Base-by-base conservation (phyloP, 2,329 filamentous ascomycete genomes). In the Chaetomiaceae sp. region DNA sequence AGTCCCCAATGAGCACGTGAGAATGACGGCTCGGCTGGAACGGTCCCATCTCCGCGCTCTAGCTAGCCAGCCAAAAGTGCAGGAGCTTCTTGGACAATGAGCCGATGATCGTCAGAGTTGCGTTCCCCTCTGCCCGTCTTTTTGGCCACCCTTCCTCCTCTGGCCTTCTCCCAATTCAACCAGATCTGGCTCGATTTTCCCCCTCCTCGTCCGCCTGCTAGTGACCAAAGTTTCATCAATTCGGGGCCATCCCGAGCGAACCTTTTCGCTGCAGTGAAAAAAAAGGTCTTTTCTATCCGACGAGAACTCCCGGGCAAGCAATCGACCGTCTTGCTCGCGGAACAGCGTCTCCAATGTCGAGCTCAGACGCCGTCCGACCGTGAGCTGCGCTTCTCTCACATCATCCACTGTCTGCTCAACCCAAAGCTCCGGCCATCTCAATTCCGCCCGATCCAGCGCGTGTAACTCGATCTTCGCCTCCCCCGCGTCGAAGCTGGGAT, bases 71-170 rank as follows among this genome's bases (percentile, higher is more conserved):
- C 49, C 31, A 54, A 50, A 56, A 61, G 36, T 34, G 46, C 54
- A 54, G 43, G 51, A 50, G 51, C 31, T 40, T 25, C 6, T 53
- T 45, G 27, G 43, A 38, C 43, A 38, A 53, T 60, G 59, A 59
- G 55, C 58, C 55, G 47, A 58, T 53, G 37, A 61, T 64, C 58
- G 61, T 62, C 61, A 64, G 54, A 60, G 57, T 60, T 60, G 53
- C 56, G 56, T 55, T 31, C 53, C 47, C 31, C 54, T 27, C 45
- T 44, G 20, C 38, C 38, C 48, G 47, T 33, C 39, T 58, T 54
- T 57, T 54, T 57, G 51, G 54, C 57, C 59, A 61, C 57, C 56
- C 45, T 42, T 53, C 40, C 46, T 39, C 33, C 47, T 33, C 47
- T 49, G 37, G 48, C 55, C 27, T 11, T 6, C 9, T 12, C 27